Percentiles rank a stretch among this genome's conserved stretches.
These are phyloP conservation scores for Leishmania gerbilli DNA, from an alignment of 208 protist genomes.

Conservation along the genomic window DNA sequence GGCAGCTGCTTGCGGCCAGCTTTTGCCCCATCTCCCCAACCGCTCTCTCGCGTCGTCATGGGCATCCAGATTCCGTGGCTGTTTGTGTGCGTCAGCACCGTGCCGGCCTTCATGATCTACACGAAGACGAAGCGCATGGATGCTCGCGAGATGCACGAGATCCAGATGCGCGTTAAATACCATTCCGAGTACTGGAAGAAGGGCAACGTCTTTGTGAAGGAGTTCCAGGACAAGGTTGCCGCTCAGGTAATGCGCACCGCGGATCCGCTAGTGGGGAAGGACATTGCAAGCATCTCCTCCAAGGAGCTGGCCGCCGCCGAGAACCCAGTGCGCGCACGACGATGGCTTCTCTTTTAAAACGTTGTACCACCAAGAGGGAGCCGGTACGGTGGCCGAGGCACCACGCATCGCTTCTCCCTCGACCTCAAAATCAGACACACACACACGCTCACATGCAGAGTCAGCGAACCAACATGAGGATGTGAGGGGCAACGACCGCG, in stretches of 20 bases:
- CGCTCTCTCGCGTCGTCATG: not conserved
- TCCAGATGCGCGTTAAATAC: conserved; percentile 86
- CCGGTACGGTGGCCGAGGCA: not conserved
- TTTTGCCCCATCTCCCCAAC: not conserved
- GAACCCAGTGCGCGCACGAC: not conserved
- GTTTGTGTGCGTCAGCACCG: conserved; percentile 49
- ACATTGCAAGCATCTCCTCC: conserved; percentile 26
- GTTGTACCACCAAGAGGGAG: not conserved
- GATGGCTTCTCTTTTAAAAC: conserved; percentile 16
- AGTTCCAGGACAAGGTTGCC: conserved; percentile 31
- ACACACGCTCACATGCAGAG: conserved; percentile 1
- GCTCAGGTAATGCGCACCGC: conserved; percentile 32
- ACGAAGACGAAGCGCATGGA: conserved; percentile 79
- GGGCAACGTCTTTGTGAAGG: conserved; percentile 56
- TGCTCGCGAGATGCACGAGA: conserved; percentile 74
- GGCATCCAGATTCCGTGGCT: conserved; percentile 71
- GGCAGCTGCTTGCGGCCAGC: not conserved
- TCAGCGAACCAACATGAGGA: not conserved
- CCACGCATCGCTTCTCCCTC: not conserved
- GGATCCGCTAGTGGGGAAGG: conserved; percentile 46
- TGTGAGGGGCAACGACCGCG: not conserved
- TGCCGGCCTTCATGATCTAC: conserved; percentile 77
- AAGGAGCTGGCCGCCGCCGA: conserved; percentile 21
- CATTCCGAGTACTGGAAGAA: conserved; percentile 77
- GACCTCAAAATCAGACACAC: not conserved